phyloP scores from a whole-genome alignment of 2,329 filamentous ascomycete genomes.

The Fusarium sp. region DNA sequence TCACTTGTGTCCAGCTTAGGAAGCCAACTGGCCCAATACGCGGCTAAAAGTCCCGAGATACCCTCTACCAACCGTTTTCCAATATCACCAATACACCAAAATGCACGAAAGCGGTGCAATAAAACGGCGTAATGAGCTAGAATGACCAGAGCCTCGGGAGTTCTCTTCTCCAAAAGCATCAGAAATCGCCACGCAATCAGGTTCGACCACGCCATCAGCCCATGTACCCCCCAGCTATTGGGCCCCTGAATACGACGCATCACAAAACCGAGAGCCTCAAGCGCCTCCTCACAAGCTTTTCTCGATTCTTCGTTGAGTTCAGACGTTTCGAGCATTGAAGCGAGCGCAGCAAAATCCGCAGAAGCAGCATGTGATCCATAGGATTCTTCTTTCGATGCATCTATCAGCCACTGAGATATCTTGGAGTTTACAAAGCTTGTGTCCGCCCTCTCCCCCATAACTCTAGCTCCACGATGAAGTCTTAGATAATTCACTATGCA shows the following conservation, averaged over 20 bases:
- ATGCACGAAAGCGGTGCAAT: neutral
- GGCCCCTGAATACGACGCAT: neutral
- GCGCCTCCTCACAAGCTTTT: neutral
- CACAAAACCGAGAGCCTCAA: neutral
- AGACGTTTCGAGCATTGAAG: neutral
- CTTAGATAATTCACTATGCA: slow-evolving; percentile 5
- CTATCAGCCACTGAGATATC: neutral
- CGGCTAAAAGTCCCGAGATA: neutral
- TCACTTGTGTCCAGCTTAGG: neutral
- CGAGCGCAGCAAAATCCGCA: neutral
- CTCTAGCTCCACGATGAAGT: slow-evolving; percentile 10
- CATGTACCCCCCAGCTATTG: neutral
- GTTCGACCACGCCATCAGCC: slow-evolving; percentile 1
- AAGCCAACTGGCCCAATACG: slow-evolving; percentile 8
- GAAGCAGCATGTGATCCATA: neutral
- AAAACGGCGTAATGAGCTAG: slow-evolving; percentile 5
- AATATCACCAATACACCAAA: neutral
- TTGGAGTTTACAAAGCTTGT: neutral
- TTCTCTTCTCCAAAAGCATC: slow-evolving; percentile 1
- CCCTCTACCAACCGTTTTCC: slow-evolving; percentile 1
- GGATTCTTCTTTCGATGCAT: neutral
- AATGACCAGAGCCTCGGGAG: slow-evolving; percentile 19
- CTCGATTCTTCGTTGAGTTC: neutral
- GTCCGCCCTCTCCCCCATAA: neutral
- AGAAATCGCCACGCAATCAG: neutral